phyloP scores from a whole-genome alignment of 2,329 filamentous ascomycete genomes.

The Scedosporium boydii region DNA sequence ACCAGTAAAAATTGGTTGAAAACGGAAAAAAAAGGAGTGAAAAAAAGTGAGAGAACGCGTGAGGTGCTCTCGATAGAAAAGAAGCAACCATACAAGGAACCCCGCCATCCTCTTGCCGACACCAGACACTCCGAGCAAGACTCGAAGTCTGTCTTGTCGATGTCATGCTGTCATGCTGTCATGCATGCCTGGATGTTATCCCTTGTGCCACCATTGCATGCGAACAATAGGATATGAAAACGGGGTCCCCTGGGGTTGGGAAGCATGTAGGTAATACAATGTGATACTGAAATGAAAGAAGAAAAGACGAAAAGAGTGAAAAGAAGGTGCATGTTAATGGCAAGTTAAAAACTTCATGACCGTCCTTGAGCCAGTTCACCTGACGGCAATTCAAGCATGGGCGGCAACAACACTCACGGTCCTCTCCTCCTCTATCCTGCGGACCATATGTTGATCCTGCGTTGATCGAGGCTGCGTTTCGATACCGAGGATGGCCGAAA shows the following conservation, averaged over 20 bases:
- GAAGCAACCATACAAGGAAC: background rate
- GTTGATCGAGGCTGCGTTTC: constrained; percentile 48
- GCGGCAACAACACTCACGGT: constrained; percentile 8
- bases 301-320: background rate
- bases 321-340: constrained; percentile 11
- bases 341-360: constrained; percentile 10
- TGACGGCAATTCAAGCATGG: background rate
- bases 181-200: no score
- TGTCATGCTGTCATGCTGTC: no score
- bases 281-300: constrained; percentile 1
- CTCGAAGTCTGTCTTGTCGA: no score
- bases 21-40: constrained; percentile 6
- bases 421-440: constrained; percentile 44
- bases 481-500: constrained; percentile 53
- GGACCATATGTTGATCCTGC: constrained; percentile 47
- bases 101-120: background rate
- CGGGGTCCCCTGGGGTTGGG: background rate
- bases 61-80: background rate
- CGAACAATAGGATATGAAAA: no score
- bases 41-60: background rate
- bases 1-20: background rate
- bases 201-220: no score
- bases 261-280: background rate
- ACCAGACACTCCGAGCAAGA: no score
- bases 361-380: background rate